Evolutionary conservation across 2,329 filamentous ascomycete genomes (phyloP).

Genomic region (Aspergillus piperis): DNA sequence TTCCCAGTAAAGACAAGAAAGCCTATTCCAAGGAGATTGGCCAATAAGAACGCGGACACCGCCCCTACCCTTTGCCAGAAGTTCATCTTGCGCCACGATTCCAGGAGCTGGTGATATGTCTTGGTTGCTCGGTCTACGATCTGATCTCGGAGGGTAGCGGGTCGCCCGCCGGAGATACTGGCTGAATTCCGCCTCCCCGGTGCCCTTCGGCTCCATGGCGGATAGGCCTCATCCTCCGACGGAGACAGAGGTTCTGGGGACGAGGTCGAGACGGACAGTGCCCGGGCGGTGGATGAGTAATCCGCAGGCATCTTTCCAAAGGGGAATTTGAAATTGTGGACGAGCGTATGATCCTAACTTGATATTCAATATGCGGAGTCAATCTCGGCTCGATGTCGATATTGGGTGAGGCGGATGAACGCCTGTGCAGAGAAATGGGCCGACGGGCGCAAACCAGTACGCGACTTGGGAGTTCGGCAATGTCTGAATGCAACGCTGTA

Average conservation of each 20-base stretch:
- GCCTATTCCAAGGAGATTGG: slow-evolving; percentile 62
- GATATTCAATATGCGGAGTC: not conserved
- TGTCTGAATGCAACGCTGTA: not conserved
- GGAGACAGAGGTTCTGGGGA: slow-evolving; percentile 50
- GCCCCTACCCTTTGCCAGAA: slow-evolving; percentile 64
- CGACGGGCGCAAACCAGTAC: not conserved
- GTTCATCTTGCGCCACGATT: slow-evolving; percentile 44
- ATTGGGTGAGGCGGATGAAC: slow-evolving; percentile 5
- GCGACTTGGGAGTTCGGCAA: not conserved
- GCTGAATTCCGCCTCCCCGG: slow-evolving; percentile 44
- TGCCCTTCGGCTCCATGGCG: slow-evolving; percentile 55
- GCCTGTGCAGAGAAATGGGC: not conserved
- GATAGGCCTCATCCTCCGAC: slow-evolving; percentile 45
- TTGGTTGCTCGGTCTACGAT: slow-evolving; percentile 40
- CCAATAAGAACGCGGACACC: slow-evolving; percentile 51
- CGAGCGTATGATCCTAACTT: too few species aligned
- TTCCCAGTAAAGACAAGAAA: slow-evolving; percentile 76
- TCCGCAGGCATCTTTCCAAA: slow-evolving; percentile 46
- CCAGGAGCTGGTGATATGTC: slow-evolving; percentile 33
- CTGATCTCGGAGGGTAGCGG: slow-evolving; percentile 39
- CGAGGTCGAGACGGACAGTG: slow-evolving; percentile 54
- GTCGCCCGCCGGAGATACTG: slow-evolving; percentile 35
- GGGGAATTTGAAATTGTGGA: not conserved
- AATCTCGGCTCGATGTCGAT: slow-evolving; percentile 6
- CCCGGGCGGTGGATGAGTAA: slow-evolving; percentile 55